These are phyloP conservation scores for Marasmius sp. DNA, from an alignment of 1,284 basidiomycete genomes.

Conservation along the genomic window DNA sequence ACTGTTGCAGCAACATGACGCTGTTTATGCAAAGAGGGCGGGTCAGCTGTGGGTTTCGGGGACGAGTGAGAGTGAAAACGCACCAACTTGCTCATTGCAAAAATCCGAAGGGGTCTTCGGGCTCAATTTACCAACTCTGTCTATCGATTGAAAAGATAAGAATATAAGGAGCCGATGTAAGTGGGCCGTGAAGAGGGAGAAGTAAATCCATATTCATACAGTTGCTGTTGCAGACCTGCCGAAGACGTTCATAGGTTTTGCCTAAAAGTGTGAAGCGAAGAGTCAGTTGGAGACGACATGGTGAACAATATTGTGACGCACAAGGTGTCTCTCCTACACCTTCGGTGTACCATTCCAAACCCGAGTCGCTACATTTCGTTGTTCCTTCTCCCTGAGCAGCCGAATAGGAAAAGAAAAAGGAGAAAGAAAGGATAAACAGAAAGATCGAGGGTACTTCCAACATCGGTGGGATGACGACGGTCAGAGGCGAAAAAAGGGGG, in stretches of 20 bases:
- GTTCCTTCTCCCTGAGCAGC: constrained; percentile 5
- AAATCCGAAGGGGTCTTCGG: constrained; percentile 23
- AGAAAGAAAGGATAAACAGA: not conserved
- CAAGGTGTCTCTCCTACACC: constrained; percentile 31
- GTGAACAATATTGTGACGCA: constrained; percentile 11
- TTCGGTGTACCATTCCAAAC: constrained; percentile 24
- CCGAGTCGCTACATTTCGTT: constrained; percentile 13
- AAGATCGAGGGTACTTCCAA: not conserved
- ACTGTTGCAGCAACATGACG: constrained; percentile 29
- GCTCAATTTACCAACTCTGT: constrained; percentile 17
- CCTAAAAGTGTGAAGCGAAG: constrained; percentile 13
- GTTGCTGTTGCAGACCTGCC: constrained; percentile 26
- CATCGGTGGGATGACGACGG: too few relatives aligned
- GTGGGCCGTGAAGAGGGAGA: not conserved
- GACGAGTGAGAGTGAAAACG: not conserved
- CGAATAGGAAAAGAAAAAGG: not conserved
- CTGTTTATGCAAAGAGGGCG: constrained; percentile 8
- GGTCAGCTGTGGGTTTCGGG: not conserved
- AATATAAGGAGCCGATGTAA: not conserved
- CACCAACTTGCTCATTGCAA: constrained; percentile 26
- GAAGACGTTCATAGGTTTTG: constrained; percentile 27
- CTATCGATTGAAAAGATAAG: constrained; percentile 5
- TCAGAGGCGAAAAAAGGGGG: too few relatives aligned
- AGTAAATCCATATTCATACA: constrained; percentile 17
- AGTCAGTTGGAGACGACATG: too few relatives aligned